These are phyloP conservation scores for Mycosphaerella sp. DNA, from an alignment of 2,329 filamentous ascomycete species.

Conservation along the genomic window DNA sequence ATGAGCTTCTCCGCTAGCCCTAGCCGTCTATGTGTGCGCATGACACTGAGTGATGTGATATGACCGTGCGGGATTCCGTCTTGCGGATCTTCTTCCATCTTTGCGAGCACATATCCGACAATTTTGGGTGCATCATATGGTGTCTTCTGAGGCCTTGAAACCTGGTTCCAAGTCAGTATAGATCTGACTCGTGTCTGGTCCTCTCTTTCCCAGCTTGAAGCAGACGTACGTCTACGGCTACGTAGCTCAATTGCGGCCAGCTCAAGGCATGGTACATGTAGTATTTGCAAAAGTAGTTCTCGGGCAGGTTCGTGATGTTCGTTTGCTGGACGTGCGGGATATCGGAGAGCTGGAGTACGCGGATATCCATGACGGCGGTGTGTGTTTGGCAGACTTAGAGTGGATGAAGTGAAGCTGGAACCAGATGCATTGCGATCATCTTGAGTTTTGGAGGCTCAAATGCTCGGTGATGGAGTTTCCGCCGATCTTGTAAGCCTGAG, in stretches of 20 bases:
- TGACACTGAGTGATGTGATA: slow-evolving; percentile 91
- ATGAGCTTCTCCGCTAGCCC: slow-evolving; percentile 97
- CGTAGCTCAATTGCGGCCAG: slow-evolving; percentile 95
- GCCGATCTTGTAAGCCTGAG: not conserved
- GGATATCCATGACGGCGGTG: slow-evolving; percentile 70
- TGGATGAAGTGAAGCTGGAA: not conserved
- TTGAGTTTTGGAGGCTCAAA: no score
- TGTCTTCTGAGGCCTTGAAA: slow-evolving; percentile 68
- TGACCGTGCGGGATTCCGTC: slow-evolving; percentile 92
- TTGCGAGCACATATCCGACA: slow-evolving; percentile 97
- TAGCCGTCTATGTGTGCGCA: slow-evolving; percentile 86
- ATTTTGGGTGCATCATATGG: slow-evolving; percentile 92
- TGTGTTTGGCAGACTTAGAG: not conserved
- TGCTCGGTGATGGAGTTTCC: not conserved
- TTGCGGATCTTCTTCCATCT: slow-evolving; percentile 97
- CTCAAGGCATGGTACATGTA: slow-evolving; percentile 98
- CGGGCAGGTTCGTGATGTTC: slow-evolving; percentile 97
- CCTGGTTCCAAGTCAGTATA: slow-evolving; percentile 34
- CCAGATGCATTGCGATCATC: no score
- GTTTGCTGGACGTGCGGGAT: slow-evolving; percentile 93
- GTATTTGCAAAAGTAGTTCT: slow-evolving; percentile 99
- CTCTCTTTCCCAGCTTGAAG: not conserved
- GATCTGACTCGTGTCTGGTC: not conserved
- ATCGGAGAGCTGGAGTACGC: slow-evolving; percentile 73
- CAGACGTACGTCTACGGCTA: slow-evolving; percentile 69